Conservation (phyloP, 306 rosid genomes). For the Delonix regia region DNA sequence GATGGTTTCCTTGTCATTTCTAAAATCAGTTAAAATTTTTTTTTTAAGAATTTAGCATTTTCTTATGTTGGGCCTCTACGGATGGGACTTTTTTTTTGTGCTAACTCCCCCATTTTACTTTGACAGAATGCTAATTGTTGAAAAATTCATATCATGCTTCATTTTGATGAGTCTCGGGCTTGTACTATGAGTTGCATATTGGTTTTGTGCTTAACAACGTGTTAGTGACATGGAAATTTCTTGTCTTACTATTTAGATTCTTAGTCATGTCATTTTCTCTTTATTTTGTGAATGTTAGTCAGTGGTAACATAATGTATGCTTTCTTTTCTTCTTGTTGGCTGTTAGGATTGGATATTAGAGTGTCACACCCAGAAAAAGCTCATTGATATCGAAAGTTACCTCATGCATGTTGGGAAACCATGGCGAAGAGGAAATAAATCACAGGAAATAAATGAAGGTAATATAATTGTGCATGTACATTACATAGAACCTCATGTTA, state of each 20-base stretch:
- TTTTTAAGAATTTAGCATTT: neutral
- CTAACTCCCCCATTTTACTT: neutral
- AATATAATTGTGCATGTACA: constrained; percentile 22
- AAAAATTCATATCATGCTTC: constrained; percentile 11
- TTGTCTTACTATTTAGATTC: neutral
- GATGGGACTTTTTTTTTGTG: constrained; percentile 14
- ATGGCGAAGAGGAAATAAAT: constrained; percentile 71
- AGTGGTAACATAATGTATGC: constrained; percentile 17
- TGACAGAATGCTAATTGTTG: constrained; percentile 16
- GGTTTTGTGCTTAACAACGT: neutral
- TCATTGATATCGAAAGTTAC: constrained; percentile 77
- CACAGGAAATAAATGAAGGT: constrained; percentile 58
- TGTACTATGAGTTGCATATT: constrained; percentile 14
- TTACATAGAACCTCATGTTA: constrained; percentile 20
- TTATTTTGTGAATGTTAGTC: constrained; percentile 17
- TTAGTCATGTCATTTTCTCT: constrained; percentile 17
- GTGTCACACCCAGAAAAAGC: constrained; percentile 77
- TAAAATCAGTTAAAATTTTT: neutral
- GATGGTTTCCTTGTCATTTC: neutral
- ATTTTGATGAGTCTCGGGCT: constrained; percentile 12
- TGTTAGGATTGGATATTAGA: constrained; percentile 87
- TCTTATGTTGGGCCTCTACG: constrained; percentile 8
- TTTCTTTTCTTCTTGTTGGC: constrained; percentile 29
- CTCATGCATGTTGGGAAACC: constrained; percentile 87
- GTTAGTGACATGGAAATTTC: neutral